phyloP scores from a whole-genome alignment of 331 rosid genomes.

The Phaseolus coccineus region DNA sequence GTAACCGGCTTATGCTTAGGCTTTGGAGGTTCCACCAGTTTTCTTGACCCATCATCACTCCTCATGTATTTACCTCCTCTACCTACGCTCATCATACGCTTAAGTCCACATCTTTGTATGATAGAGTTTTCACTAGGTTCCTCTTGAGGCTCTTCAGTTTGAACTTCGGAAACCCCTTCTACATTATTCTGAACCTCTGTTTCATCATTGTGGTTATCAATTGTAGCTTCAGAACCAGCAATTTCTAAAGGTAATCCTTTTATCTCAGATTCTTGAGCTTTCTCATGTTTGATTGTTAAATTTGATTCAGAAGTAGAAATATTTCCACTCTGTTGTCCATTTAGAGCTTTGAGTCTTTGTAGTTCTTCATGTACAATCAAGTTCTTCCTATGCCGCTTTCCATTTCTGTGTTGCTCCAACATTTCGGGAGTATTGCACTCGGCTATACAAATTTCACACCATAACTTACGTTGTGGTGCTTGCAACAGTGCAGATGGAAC shows the following conservation, averaged over 20 bases:
- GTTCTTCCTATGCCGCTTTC: constrained; percentile 71
- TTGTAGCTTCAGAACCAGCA: constrained; percentile 40
- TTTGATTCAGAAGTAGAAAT: constrained; percentile 51
- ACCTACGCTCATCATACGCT: constrained; percentile 49
- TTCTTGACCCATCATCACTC: constrained; percentile 60
- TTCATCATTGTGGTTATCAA: constrained; percentile 48
- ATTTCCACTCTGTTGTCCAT: constrained; percentile 53
- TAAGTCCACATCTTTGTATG: constrained; percentile 19
- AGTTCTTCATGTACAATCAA: constrained; percentile 60
- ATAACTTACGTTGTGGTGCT: constrained; percentile 53
- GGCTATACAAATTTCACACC: constrained; percentile 82
- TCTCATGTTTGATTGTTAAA: constrained; percentile 51
- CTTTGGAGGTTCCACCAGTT: constrained; percentile 48
- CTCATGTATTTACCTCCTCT: constrained; percentile 60
- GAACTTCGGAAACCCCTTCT: constrained; percentile 44
- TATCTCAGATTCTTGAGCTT: constrained; percentile 43
- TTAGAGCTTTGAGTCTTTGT: constrained; percentile 62
- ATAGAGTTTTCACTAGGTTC: constrained; percentile 45
- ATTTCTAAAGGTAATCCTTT: constrained; percentile 43
- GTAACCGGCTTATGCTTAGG: constrained; percentile 49
- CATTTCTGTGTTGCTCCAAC: constrained; percentile 72
- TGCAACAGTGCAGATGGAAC: constrained; percentile 54
- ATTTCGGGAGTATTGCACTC: constrained; percentile 72
- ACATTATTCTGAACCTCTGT: constrained; percentile 47
- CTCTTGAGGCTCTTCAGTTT: constrained; percentile 43